Percentiles rank a stretch among this genome's conserved stretches.
phyloP scores from a whole-genome alignment of 1,139 yeast genomes.

The Saccharomycopsis crataegensis region DNA sequence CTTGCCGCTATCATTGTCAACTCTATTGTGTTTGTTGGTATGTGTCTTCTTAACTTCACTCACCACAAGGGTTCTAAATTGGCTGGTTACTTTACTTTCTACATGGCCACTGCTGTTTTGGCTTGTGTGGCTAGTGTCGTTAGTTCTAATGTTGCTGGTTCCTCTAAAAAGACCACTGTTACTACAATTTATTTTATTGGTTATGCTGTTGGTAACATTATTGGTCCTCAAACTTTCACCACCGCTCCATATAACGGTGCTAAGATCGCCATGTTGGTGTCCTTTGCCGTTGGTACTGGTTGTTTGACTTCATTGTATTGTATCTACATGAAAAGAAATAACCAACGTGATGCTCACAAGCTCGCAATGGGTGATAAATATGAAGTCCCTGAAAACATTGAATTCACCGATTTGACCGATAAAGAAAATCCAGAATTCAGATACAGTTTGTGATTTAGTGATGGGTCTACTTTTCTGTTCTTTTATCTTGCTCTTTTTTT shows the following conservation, averaged over 20 bases:
- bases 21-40: slow-evolving; percentile 29
- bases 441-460: slow-evolving; percentile 26
- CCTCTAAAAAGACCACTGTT: slow-evolving; percentile 47
- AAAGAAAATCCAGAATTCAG: slow-evolving; percentile 42
- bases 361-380: slow-evolving; percentile 20
- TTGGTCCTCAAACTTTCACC: slow-evolving; percentile 52
- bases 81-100: slow-evolving; percentile 33
- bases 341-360: slow-evolving; percentile 24
- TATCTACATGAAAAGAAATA: slow-evolving; percentile 25
- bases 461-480: slow-evolving; percentile 16
- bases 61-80: slow-evolving; percentile 29
- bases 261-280: slow-evolving; percentile 34
- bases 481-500: not conserved
- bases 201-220: slow-evolving; percentile 50
- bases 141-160: slow-evolving; percentile 50
- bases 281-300: slow-evolving; percentile 24
- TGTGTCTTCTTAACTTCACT: slow-evolving; percentile 20
- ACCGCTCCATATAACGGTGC: slow-evolving; percentile 47
- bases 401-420: slow-evolving; percentile 44
- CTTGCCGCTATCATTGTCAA: slow-evolving; percentile 26
- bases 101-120: slow-evolving; percentile 28
- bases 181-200: slow-evolving; percentile 40
- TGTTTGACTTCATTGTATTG: slow-evolving; percentile 29
- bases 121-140: slow-evolving; percentile 28
- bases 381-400: slow-evolving; percentile 32